Base-by-base conservation (phyloP, 768 basidiomycete species). In the Suillus ampliporus region DNA sequence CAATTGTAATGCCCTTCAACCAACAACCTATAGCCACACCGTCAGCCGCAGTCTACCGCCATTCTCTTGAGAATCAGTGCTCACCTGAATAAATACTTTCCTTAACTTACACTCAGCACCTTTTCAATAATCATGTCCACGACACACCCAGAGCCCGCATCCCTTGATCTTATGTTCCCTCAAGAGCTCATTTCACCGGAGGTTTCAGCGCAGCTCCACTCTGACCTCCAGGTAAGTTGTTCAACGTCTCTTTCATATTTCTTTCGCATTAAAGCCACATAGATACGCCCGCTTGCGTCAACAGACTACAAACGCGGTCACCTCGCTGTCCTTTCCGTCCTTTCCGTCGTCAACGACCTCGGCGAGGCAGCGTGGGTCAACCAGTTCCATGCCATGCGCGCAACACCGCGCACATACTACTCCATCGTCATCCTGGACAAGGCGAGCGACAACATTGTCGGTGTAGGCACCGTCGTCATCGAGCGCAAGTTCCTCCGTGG, bases 401-500 rank as follows among this genome's bases (percentile, higher is more conserved):
- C 73, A n/a, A 72, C 79, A 8, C 80, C 84, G 2, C 69, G 77
- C 48, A 91, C 92, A 2, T 97, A 98, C 82, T 95, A 88, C 77
- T 80, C 89, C 54, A 76, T 98, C 70, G 96, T 96, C 73, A 89
- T 99, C 71, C 79, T 97, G 64, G 84, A 89, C 74, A 86, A 87
- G 61, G 72, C 80, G 15, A 84, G 87, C 2, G 94, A 97, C 80
- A 78, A 80, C 67, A 89, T 99, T 72, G 90, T 96, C 50, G 96
- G 83, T 23, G 87, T 90, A 43, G 97, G 96, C 21, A 84, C 87
- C 8, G 80, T 97, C 59, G 87, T 99, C 72, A 76, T 99, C 66
- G 97, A 99, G 78, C 90, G 91, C 79, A 99, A 99, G 80, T 98
- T 99, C 83, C 79, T 95, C 47, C 85, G 95, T 44, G 87, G 85